Evolutionary conservation across 129 eudicot species (phyloP).

Genomic region (Dittrichia graveolens): DNA sequence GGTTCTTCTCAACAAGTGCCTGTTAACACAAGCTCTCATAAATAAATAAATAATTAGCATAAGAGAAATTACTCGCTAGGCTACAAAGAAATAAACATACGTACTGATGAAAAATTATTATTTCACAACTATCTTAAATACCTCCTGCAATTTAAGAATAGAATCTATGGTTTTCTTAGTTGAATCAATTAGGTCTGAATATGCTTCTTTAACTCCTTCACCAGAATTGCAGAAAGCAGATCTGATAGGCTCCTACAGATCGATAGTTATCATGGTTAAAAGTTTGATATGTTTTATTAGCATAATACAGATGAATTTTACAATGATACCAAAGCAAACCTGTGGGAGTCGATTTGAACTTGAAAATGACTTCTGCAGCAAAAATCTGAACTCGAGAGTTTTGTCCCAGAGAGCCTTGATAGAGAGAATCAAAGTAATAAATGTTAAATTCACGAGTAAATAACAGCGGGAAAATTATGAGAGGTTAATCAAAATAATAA

Average conservation of each 20-base stretch:
- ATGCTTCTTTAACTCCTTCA: conserved; percentile 64
- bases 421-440: conserved; percentile 9
- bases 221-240: conserved; percentile 58
- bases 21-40: conserved; percentile 23
- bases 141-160: conserved; percentile 82
- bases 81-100: neutral
- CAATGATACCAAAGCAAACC: conserved; percentile 39
- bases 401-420: conserved; percentile 94
- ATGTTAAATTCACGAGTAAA: conserved; percentile 17
- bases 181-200: conserved; percentile 64
- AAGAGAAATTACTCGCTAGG: conserved; percentile 2
- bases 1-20: conserved; percentile 80
- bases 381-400: conserved; percentile 84
- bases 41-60: conserved; percentile 4
- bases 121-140: conserved; percentile 4
- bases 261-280: conserved; percentile 18
- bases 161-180: conserved; percentile 78
- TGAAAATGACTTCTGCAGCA: conserved; percentile 78
- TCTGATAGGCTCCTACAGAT: conserved; percentile 73
- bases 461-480: neutral
- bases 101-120: neutral
- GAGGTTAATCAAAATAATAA: neutral
- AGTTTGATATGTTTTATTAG: neutral
- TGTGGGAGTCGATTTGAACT: conserved; percentile 86
- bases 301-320: conserved; percentile 10